Evolutionary conservation across 257 asterid species (phyloP), one percentile per base, ranked within the genome.

Genomic region (Solanum commersonii): DNA sequence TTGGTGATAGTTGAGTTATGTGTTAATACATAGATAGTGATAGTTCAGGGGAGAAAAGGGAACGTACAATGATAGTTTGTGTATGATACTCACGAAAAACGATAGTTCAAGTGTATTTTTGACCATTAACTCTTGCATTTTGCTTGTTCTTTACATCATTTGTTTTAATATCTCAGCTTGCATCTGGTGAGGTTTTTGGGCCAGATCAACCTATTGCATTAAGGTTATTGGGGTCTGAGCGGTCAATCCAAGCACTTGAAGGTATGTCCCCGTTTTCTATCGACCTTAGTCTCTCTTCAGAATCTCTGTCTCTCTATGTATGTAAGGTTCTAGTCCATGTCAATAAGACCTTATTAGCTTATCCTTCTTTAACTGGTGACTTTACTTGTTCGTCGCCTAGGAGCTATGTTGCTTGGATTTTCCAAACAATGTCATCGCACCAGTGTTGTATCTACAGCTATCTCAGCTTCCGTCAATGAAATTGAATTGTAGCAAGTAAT

Each of bases 201-300:
- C 92, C 93, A 65, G 95, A 97, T 89, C 99, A 97, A 89, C 99
- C 99, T 20, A 90, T 97, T 84, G 98, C 99, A 15, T 85, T 97
- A 31, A 96, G 95, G 44, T 84, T 97, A 73, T 92, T 97, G 90
- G 99, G 99, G 88, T 97, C 99, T 8, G 97, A 95, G 82, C 93
- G 99, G 72, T 97, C 99, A 35, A 4, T 94, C 23, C 94, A 94
- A 93, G 99, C 99, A 8, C 99, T 97, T 88, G 99, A 97, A 96
- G 99, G 99, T 97, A 90, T 42, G 23, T 68, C 12, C 76, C 12
- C 12, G 3, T 14, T 68, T 29, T 29, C 37, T 5, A 29, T 68
- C 37, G 37, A 68, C 38, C 37, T 14, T 14, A 27, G 1, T 68
- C 37, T 68, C 76, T 27, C 37, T 27, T 13, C 76, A 6, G 37